Conservation (phyloP, 768 basidiomycete species). For the Russula compacta region DNA sequence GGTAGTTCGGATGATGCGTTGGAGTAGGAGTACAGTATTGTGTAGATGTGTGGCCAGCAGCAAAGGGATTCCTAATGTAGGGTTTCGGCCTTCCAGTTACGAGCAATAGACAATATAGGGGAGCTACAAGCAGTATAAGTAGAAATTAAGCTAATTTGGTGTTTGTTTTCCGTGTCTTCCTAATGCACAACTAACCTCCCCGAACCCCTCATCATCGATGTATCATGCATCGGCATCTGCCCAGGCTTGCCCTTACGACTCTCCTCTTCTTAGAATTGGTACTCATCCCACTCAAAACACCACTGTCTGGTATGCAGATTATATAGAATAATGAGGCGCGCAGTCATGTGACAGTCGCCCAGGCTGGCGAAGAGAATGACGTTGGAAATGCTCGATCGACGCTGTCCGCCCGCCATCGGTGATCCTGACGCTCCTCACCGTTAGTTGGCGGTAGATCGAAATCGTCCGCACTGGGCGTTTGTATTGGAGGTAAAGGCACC, state of each 20-base stretch:
- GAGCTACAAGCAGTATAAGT: constrained; percentile 7
- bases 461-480: not conserved
- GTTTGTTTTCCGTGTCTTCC: not conserved
- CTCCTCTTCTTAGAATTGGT: not conserved
- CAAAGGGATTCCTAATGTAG: not conserved
- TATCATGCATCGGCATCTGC: not conserved
- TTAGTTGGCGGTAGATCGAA: not conserved
- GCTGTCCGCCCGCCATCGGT: not conserved
- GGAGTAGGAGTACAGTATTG: not conserved
- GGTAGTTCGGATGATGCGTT: not conserved
- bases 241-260: not conserved
- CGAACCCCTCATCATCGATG: not conserved
- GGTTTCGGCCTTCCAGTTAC: not conserved
- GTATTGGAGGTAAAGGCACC: constrained; percentile 2
- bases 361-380: constrained; percentile 1
- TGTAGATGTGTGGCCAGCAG: not conserved
- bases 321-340: not conserved
- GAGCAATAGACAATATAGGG: constrained; percentile 10
- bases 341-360: constrained; percentile 8
- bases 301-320: not conserved
- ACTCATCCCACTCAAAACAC: not conserved
- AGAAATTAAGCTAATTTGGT: constrained; percentile 5
- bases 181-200: not conserved
- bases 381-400: constrained; percentile 1
- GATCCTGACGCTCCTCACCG: not conserved